These are phyloP conservation scores for Amniculicola lignicola DNA, from an alignment of 495 filamentous ascomycete genomes.

Conservation along the genomic window DNA sequence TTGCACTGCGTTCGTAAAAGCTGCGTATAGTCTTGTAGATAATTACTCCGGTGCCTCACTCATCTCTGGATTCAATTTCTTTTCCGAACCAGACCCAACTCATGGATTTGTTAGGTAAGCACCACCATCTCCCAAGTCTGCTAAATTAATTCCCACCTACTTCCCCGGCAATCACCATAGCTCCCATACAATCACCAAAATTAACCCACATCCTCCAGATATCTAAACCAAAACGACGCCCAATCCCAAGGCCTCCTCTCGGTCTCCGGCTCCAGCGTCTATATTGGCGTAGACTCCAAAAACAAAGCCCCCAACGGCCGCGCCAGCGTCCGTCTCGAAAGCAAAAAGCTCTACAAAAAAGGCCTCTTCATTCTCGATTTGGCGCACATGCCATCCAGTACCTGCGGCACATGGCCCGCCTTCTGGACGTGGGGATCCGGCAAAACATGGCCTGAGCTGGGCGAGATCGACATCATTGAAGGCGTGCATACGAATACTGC, in stretches of 20 bases:
- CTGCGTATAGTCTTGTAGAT: background rate
- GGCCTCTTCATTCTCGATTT: slow-evolving; percentile 40
- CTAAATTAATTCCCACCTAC: too few species aligned
- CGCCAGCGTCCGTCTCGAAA: slow-evolving; percentile 38
- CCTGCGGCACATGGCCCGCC: slow-evolving; percentile 34
- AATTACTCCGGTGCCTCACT: slow-evolving; percentile 12
- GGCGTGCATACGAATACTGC: background rate
- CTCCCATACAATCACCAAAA: too few species aligned
- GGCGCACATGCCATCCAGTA: slow-evolving; percentile 39
- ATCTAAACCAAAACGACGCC: slow-evolving; percentile 33
- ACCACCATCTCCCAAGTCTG: background rate
- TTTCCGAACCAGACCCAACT: slow-evolving; percentile 39
- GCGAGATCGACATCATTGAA: slow-evolving; percentile 68
- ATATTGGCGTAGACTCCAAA: slow-evolving; percentile 36
- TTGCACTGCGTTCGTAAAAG: background rate
- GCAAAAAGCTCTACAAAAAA: slow-evolving; percentile 37
- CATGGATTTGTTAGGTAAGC: slow-evolving; percentile 37
- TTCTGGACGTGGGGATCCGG: slow-evolving; percentile 10
- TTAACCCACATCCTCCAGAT: too few species aligned
- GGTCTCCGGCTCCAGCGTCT: slow-evolving; percentile 10
- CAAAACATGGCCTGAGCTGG: slow-evolving; percentile 66
- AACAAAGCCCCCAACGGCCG: slow-evolving; percentile 34
- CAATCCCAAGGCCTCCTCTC: slow-evolving; percentile 27
- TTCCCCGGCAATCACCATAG: too few species aligned
- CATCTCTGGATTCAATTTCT: slow-evolving; percentile 41